Evolutionary conservation across 257 asterid genomes (phyloP).

Genomic region (Solanum clarkiae): DNA sequence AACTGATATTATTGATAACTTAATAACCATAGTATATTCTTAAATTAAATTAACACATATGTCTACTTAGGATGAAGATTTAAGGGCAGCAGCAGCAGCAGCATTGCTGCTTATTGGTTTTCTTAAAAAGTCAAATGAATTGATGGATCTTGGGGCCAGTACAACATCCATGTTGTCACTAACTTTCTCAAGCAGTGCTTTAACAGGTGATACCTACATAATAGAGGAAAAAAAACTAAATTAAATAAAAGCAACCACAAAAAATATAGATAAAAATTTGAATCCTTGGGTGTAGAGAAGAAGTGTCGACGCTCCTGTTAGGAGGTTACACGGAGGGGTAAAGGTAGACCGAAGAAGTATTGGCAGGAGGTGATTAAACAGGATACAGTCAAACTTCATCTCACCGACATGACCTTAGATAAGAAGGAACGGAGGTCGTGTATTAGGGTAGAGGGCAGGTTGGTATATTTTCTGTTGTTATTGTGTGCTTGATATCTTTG

Average conservation of each 20-base stretch:
- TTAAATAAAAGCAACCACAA: background rate
- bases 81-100: conserved; percentile 1
- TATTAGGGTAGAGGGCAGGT: no score
- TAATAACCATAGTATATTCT: background rate
- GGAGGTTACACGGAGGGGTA: no score
- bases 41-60: background rate
- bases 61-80: conserved; percentile 3
- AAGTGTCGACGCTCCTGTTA: no score
- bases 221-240: background rate
- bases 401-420: no score
- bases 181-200: conserved; percentile 16
- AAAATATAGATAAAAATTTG: background rate
- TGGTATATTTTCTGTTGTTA: no score
- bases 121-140: conserved; percentile 43
- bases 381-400: no score
- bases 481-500: no score
- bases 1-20: background rate
- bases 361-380: no score
- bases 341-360: no score
- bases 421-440: no score
- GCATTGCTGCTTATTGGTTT: conserved; percentile 10
- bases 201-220: conserved; percentile 58
- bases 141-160: conserved; percentile 48
- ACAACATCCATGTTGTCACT: conserved; percentile 39
- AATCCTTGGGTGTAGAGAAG: background rate